Evolutionary conservation across 169 alveolate species (phyloP), one percentile per base, ranked within the genome.

Genomic region (Cyclospora cayetanensis): DNA sequence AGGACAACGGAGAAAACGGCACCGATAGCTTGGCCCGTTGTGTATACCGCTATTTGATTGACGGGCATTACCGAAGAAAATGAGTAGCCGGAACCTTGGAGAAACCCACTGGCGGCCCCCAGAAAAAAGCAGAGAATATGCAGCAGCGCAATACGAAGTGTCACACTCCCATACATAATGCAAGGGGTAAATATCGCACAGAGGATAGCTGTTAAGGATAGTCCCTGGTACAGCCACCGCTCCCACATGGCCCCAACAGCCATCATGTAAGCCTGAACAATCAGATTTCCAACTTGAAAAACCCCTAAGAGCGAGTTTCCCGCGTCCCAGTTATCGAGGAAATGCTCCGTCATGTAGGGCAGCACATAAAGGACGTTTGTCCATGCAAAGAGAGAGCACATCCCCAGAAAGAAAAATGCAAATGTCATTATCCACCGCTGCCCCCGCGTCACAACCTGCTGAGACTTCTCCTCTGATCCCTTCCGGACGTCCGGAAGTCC

Each of bases 31-130:
- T 72, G 83, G 35, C 83, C 83, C 29, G 83, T 39, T n/a, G 60
- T 72, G 29, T 72, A 72, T 20, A 72, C 29, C 25, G 60, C 83
- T 29, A 72, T 55, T n/a, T 72, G 83, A 18, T 86, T 86, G 31
- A 34, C 41, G 27, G 92, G 92, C 46, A 86, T 37, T 9, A 60
- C 7, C 31, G 68, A 43, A 20, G 76, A 70, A 25, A 43, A 66
- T 11, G 92, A 60, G 72, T 34, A 86, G 52, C 92, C 92, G 34
- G 65, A 60, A 29, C 92, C 92, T 27, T 86, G 92, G n/a, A 86
- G 66, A n/a, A 68, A 31, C 1, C 92, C 85, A 15, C 72, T 65
- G 20, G 65, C 83, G 42, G 43, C 39, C 0, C 92, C 92, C n/a
- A 65, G 52, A n/a, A 86, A 2, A 25, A 86, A 29, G 85, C 92